Base-by-base conservation (phyloP, 2,329 filamentous ascomycete genomes). In the Piedraia hortae region DNA sequence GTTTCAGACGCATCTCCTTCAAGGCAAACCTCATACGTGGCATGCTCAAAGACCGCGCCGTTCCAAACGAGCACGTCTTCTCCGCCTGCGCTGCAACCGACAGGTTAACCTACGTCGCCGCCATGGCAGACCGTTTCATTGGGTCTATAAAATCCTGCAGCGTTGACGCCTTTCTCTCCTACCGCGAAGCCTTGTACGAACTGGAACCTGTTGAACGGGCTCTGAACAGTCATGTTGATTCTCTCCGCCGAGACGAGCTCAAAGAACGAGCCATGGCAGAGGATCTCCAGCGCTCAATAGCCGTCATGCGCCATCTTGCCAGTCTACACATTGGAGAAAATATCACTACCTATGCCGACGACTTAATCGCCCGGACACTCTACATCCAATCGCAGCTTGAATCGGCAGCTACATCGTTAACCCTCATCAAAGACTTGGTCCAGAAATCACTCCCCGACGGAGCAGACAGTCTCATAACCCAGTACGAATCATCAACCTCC, bases 171-270 rank as follows among this genome's bases (percentile, higher is more conserved):
- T 93, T 93, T 42, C 58, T 60, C 20, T 64, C 55, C 31, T 85
- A 77, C 33, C 70, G 77, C 35, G 67, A 69, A 18, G 73, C 78
- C 2, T 47, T 85, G 26, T 74, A 77, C 34, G 85, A 93, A 43
- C 54, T 93, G 22, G 75, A 90, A 40, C 77, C 80, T 1, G 75
- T 93, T 6, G 85, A 97, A 47, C 62, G 78, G 26, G 73, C 74
- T 0, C 48, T 93, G 21, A 90, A 90, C 38, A 61, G 60, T 24
- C 90, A 78, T 63, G 73, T 93, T 25, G 80, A 91, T 31, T 64
- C 64, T 4, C 43, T 91, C 24, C 68, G 77, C 31, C 66, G 65
- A 23, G 78, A 89, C 33, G 78, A 90, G 25, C 50, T 93, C 21
- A 78, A 78, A 44, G 72, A 82, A 46, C 64, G 70, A 42, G 69